Base-by-base conservation (phyloP, 495 filamentous ascomycete genomes). In the Aspergillus carlsbadensis region DNA sequence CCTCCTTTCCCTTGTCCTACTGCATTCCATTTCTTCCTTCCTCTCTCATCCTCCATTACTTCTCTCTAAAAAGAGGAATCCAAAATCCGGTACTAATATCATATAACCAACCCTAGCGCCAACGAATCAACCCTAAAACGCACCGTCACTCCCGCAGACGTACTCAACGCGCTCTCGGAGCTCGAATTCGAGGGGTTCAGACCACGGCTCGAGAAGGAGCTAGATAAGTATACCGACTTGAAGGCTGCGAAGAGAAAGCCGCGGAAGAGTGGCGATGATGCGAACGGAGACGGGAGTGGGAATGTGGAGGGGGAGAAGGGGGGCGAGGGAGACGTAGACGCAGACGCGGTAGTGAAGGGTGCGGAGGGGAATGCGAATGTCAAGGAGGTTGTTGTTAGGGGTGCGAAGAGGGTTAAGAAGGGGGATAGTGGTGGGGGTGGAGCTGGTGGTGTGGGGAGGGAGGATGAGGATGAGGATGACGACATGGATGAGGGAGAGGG, bases 101-200 rank as follows among this genome's bases (percentile, higher is more conserved):
- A 29, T 29, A 3, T 11, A 21, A 14, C 24, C 14, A 29, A 35
- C 26, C 15, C 54, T 54, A 95, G 90, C 26, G 89, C 94, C 39
- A 93, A 94, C 69, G 89, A 96, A 64, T 77, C 73, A 42, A 81
- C 79, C 14, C 82, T 86, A 61, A 89, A 92, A 69, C 94, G 93
- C 68, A 97, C 90, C 10, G 88, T 98, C 57, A 84, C 83, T 59
- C 91, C 93, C 1, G 70, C 81, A 37, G 92, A 97, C 66, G 88
- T 98, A 41, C 83, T 96, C 62, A 82, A 82, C 24, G 93, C 91
- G 1, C 74, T 98, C 2, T 81, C 85, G 5, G 89, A 94, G 37
- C 80, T 90, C 48, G 94, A 98, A 73, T 92, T 92, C 62, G 87
- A 85, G 18, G 82, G 82, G 35, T 92, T 97, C 71, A 78, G 85